Evolutionary conservation across 768 basidiomycete genomes (phyloP), one percentile per base, ranked within the genome.

Genomic region (Fistulinella prunicolor): DNA sequence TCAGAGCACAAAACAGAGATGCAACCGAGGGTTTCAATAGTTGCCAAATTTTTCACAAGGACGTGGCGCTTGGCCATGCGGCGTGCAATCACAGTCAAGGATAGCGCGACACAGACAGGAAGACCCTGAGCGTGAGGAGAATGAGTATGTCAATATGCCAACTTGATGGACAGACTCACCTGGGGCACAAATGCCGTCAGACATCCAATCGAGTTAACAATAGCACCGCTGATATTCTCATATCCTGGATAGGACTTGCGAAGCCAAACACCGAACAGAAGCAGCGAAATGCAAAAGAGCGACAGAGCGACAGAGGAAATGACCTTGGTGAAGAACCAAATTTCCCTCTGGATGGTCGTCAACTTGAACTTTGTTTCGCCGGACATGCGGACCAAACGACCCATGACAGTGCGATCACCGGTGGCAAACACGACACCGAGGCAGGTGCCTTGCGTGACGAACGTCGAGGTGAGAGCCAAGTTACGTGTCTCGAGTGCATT

Each of bases 1-100:
- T 81, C 79, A 8, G 75, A 75, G 58, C 76, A 77, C 14, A 81
- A 49, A 34, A 78, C 71, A 7, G 73, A 72, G 61, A 81, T 76
- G 23, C 69, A 66, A 3, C 79, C 79, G 23, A 80, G 67, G 1
- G 76, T 76, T 54, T 80, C 79, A 41, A 80, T 73, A 3, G 74
- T 79, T 30, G 74, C 72, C 42, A 80, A 59, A 22, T 72, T 73
- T 54, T 78, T 78, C 47, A 77, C 76, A 32, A 76, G 58, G 7
- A 76, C 70, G 17, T 70, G 73, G 21, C 75, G 65, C 40, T 68
- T 65, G 10, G 76, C 75, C 59, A 81, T 75, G 43, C 76, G 76
- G 17, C 71, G 69, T 23, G 74, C 75, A n/a, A 69, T 54, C 28
- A 73, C 68, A 0, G 79, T 76, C 38, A 82, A 59, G 1, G 79